Evolutionary conservation across 1,139 yeast species (phyloP), one percentile per base, ranked within the genome.

Genomic region (Hanseniaspora gamundiae): DNA sequence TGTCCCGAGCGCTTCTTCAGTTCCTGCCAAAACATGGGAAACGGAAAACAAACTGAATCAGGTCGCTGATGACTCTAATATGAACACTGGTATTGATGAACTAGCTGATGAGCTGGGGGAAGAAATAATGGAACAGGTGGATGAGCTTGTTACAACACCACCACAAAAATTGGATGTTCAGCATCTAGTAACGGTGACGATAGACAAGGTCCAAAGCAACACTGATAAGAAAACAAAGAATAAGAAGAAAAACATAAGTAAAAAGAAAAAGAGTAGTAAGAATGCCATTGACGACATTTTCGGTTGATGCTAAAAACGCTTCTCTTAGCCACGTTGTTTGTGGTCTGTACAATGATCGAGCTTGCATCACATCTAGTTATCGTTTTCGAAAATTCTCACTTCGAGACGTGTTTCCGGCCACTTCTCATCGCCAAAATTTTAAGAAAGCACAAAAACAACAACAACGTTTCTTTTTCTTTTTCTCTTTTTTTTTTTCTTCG

Each of bases 271-370:
- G 39, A 70, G n/a, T n/a, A n/a, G n/a, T n/a, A n/a, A 64, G 48
- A 67, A 68, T 33, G 78, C 73, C 5, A 78, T 78, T 40, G 83
- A 77, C 55, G 76, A 70, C 53, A 74, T 78, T 20, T 78, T 78
- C 60, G 79, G 78, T 4, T 64, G 45, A 47, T 35, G 28, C 24
- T 45, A 16, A 39, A 19, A 29, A n/a, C n/a, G n/a, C n/a, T n/a
- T n/a, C n/a, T n/a, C n/a, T n/a, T n/a, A n/a, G n/a, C n/a, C n/a
- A n/a, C n/a, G n/a, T n/a, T n/a, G n/a, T n/a, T n/a, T n/a, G n/a
- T n/a, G n/a, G n/a, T n/a, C n/a, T n/a, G n/a, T n/a, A n/a, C n/a
- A n/a, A n/a, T n/a, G n/a, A n/a, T n/a, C n/a, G n/a, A n/a, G n/a
- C n/a, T n/a, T n/a, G n/a, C n/a, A n/a, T n/a, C n/a, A n/a, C n/a